Conservation (phyloP, 176 grass and related monocot species). For the Avena eriantha region DNA sequence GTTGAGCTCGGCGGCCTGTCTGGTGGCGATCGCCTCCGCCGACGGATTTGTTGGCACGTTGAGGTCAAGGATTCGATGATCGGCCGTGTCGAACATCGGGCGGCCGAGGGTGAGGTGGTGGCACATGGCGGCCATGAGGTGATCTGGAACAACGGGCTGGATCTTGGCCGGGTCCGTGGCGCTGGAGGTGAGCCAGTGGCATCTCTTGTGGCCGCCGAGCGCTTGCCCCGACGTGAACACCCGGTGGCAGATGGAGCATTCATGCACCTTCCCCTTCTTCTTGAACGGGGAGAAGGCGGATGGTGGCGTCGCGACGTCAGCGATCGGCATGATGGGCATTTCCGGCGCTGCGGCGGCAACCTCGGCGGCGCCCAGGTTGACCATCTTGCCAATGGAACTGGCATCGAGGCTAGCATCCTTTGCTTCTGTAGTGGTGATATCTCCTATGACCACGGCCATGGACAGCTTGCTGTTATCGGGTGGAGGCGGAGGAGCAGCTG, state of each 20-base stretch:
- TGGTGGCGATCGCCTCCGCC: background rate
- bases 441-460: background rate
- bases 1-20: constrained; percentile 22
- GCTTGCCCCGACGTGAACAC: constrained; percentile 89
- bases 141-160: constrained; percentile 35
- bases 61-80: constrained; percentile 51
- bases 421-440: background rate
- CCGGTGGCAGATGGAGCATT: constrained; percentile 89
- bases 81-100: constrained; percentile 33
- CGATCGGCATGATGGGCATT: constrained; percentile 42
- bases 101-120: constrained; percentile 54
- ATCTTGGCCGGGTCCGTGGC: constrained; percentile 53
- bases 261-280: constrained; percentile 85
- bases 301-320: constrained; percentile 1
- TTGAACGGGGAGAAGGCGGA: constrained; percentile 29
- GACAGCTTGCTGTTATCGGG: background rate
- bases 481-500: background rate
- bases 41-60: constrained; percentile 57
- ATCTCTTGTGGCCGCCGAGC: constrained; percentile 88
- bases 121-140: constrained; percentile 44
- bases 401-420: background rate
- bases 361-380: background rate
- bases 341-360: constrained; percentile 17
- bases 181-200: constrained; percentile 76
- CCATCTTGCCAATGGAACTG: background rate